Percentiles rank a stretch among this genome's conserved stretches.
Evolutionary conservation across 2,329 filamentous ascomycete genomes (phyloP).

Genomic region (Sporothrix humicola): DNA sequence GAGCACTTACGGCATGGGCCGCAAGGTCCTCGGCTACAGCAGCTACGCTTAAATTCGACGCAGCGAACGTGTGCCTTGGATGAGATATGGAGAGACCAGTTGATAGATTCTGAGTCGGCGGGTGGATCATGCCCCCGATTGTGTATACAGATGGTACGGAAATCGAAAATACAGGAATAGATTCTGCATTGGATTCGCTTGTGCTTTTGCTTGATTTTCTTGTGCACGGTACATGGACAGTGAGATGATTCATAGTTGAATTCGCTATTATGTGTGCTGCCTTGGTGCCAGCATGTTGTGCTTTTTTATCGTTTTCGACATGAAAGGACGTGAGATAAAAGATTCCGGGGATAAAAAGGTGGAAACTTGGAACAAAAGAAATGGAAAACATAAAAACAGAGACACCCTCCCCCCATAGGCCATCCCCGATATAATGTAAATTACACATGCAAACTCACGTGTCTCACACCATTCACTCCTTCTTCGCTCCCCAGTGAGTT

Average conservation of each 20-base stretch:
- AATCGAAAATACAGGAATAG: conserved; percentile 17
- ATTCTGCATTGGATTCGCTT: not conserved
- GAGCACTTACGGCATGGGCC: conserved; percentile 73
- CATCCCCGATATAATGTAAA: not conserved
- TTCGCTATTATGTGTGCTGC: conserved; percentile 21
- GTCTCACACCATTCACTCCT: not conserved
- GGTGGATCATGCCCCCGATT: conserved; percentile 21
- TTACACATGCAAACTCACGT: conserved; percentile 27
- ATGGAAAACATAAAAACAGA: conserved; percentile 7
- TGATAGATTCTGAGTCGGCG: conserved; percentile 15
- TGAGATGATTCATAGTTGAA: not conserved
- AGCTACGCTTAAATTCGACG: conserved; percentile 62
- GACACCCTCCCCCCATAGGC: not conserved
- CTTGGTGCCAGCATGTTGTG: not conserved
- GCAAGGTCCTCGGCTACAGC: conserved; percentile 78
- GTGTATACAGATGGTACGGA: conserved; percentile 29
- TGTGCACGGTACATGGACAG: not conserved
- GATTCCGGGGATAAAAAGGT: not conserved
- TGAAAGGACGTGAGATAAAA: not conserved
- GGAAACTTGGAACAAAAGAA: conserved; percentile 11
- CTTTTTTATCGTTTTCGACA: conserved; percentile 17
- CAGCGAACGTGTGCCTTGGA: not conserved
- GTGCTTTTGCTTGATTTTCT: not conserved
- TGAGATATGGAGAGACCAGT: not conserved
- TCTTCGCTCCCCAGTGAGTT: not conserved